Base-by-base conservation (phyloP, 331 rosid species). In the Prunus yedoensis region DNA sequence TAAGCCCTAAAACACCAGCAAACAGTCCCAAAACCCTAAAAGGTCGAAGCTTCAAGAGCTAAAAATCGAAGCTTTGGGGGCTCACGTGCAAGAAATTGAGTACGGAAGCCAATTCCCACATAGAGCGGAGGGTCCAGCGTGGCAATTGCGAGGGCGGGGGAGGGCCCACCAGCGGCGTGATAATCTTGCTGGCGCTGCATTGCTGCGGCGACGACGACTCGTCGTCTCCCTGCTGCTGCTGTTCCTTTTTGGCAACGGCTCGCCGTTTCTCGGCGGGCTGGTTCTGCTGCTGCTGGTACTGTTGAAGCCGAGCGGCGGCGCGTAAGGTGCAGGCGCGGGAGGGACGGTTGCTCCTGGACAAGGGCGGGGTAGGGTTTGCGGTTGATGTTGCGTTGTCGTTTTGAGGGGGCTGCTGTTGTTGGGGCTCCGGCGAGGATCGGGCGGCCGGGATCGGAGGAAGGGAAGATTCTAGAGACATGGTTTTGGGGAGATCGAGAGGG, bases 41-140 rank as follows among this genome's bases (percentile, higher is more conserved):
- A 74, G 63, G 68, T 32, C 71, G 69, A 70, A 79, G 62, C 27
- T 49, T 74, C 23, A 32, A 54, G 20, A 35, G 57, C 4, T 35
- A 70, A 80, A 83, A 73, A 76, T 70, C 73, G 50, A 71, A 78
- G 46, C 82, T 81, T 77, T 73, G 49, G 35, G 79, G 52, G 67
- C 98, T 90, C 89, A 95, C 99, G 63, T 89, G 90, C 83, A 95
- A 87, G 80, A 95, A 95, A 89, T 92, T 89, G 71, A 95, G 97
- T 70, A 90, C 75, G 11, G 97, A 88, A 52, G 99, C 92, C 61
- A 95, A 81, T 83, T 95, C 99, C 99, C 99, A 95, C 97, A 91
- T 95, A 15, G 92, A 87, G 79, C 97, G 88, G 28, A 95, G 80
- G 20, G 76, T 87, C 99, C 97, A 90, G 54, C 97, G 91, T 5